Base-by-base conservation (phyloP, 306 rosid genomes). In the Cicer cuneatum region DNA sequence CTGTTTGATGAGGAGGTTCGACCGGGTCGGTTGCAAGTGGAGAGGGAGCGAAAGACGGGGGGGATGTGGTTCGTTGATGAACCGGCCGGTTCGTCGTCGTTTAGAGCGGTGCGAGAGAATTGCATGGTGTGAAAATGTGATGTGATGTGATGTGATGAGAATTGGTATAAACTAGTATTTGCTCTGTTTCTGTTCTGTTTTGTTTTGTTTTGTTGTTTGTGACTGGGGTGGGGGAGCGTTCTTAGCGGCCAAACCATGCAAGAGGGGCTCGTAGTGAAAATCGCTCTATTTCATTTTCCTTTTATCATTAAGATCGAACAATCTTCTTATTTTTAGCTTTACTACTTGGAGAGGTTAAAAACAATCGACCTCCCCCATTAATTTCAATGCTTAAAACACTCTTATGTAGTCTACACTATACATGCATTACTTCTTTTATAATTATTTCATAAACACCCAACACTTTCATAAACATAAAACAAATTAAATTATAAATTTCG, bases 171-270 rank as follows among this genome's bases (percentile, higher is more conserved):
- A 19, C 39, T 42, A 18, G 52, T 18, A 40, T 35, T 48, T 59
- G 33, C 33, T 29, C 33, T 59, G 65, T 29, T 29, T 29, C 5
- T 2, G 16, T 19, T 6, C 10, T 38, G 10, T 15, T 77, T 18
- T 68, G 8, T 15, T 77, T 18, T 68, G 8, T 59, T 65, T 52
- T 75, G 24, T 54, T 48, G 37, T 67, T 58, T 56, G 58, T 24
- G 14, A 68, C 38, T 5, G 77, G 81, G 62, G 7, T 5, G 77
- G 81, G 62, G 7, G n/a, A 70, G 70, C 85, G 74, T 56, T 81
- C 65, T 54, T 71, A 46, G 16, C 78, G 81, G 66, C 35, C 63
- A 69, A 53, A 51, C 78, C 85, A 76, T 81, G 81, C 81, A 81
- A 64, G 60, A 47, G 42, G 76, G 81, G 81, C 70, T 81, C 57